These are phyloP conservation scores for Magnolia sinica DNA, from an alignment of 164 flowering plant genomes.

Conservation along the genomic window DNA sequence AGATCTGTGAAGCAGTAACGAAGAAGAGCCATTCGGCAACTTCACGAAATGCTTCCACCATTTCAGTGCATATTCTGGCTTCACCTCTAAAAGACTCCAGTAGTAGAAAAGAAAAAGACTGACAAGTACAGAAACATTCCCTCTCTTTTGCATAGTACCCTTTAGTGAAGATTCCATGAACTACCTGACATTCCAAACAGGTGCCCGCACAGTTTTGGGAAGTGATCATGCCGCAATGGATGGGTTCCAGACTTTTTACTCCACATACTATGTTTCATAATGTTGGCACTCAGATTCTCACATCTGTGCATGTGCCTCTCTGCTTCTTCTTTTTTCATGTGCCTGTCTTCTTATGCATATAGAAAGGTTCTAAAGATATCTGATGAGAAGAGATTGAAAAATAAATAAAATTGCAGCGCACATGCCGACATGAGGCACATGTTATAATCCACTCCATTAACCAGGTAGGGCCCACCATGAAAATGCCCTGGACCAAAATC, in stretches of 20 bases:
- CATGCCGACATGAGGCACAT: no score
- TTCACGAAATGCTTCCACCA: not conserved
- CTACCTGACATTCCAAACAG: not conserved
- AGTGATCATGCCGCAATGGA: not conserved
- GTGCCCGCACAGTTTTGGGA: not conserved
- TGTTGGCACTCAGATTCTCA: not conserved
- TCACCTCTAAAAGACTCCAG: not conserved
- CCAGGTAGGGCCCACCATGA: no score
- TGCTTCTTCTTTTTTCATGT: not conserved
- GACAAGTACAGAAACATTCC: not conserved
- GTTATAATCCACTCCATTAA: no score
- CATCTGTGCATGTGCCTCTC: not conserved
- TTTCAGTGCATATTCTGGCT: not conserved
- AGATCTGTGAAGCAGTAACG: not conserved
- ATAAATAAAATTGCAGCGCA: no score
- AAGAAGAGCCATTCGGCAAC: not conserved
- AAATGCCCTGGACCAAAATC: no score
- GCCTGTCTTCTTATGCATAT: not conserved
- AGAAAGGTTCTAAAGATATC: not conserved
- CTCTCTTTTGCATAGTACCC: not conserved
- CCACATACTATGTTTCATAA: not conserved
- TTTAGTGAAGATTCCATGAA: not conserved
- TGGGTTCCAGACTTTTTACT: not conserved
- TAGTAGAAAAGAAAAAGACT: no score
- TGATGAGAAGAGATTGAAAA: no score